A percentile compares a stretch with the other conserved stretches of the same genome.
phyloP scores from a whole-genome alignment of 1,284 basidiomycete species.

The Fistulina hepatica region DNA sequence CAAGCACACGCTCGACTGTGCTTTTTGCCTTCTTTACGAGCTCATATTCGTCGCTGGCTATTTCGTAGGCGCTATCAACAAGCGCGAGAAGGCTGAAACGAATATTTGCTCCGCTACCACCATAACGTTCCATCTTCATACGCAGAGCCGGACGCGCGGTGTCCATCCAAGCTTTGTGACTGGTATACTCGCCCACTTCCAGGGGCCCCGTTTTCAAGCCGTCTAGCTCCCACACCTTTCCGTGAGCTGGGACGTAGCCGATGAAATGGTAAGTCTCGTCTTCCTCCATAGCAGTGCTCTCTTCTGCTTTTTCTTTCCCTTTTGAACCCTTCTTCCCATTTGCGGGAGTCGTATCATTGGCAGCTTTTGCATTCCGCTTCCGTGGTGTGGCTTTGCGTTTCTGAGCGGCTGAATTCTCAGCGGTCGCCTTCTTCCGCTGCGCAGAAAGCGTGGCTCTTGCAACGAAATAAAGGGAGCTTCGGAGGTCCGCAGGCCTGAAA shows the following conservation, averaged over 20 bases:
- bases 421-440: constrained; percentile 23
- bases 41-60: constrained; percentile 41
- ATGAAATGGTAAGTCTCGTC: constrained; percentile 53
- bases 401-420: too few species aligned
- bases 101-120: constrained; percentile 36
- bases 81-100: constrained; percentile 50
- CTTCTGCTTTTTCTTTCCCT: constrained; percentile 18
- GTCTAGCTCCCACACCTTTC: constrained; percentile 55
- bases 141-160: constrained; percentile 46
- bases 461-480: constrained; percentile 36
- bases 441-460: constrained; percentile 34
- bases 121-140: constrained; percentile 49
- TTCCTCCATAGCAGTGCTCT: constrained; percentile 21
- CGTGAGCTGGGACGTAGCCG: constrained; percentile 47
- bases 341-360: too few species aligned
- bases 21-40: constrained; percentile 36
- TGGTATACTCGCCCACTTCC: constrained; percentile 44
- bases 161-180: too few species aligned
- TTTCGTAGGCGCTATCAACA: constrained; percentile 39
- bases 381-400: too few species aligned
- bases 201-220: constrained; percentile 43
- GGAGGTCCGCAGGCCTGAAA: constrained; percentile 44
- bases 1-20: constrained; percentile 35
- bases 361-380: constrained; percentile 15
- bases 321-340: too few species aligned